phyloP scores from a whole-genome alignment of 2,329 filamentous ascomycete genomes.

The Nemania serpens region DNA sequence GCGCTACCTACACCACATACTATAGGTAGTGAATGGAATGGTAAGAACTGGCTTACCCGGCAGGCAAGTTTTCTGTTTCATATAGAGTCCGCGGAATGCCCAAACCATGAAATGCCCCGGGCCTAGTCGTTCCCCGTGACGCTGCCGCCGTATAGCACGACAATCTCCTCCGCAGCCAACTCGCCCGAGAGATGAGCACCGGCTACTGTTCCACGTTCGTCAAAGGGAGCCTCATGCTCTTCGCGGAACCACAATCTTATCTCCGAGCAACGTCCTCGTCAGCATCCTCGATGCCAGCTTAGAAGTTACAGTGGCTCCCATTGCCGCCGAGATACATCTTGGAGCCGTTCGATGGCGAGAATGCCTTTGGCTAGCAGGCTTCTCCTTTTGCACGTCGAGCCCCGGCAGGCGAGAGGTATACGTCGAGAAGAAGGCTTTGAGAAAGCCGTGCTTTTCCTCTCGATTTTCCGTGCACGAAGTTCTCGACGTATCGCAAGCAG shows the following conservation, averaged over 20 bases:
- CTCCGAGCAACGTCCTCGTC: constrained; percentile 56
- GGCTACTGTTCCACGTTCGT: constrained; percentile 46
- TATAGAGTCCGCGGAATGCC: too few relatives aligned
- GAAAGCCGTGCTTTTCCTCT: not conserved
- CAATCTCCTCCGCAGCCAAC: constrained; percentile 20
- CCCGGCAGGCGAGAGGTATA: constrained; percentile 50
- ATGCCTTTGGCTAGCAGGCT: constrained; percentile 59
- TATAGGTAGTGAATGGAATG: too few relatives aligned
- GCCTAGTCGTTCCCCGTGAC: not conserved
- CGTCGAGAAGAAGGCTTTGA: constrained; percentile 2
- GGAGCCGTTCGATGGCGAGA: constrained; percentile 67
- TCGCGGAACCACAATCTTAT: constrained; percentile 71
- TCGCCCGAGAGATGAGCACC: constrained; percentile 29
- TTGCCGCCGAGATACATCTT: too few relatives aligned
- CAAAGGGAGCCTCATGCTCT: constrained; percentile 65
- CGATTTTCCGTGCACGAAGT: constrained; percentile 25
- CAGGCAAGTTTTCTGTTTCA: not conserved
- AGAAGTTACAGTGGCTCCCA: constrained; percentile 74
- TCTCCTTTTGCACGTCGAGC: constrained; percentile 50
- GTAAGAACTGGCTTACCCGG: too few relatives aligned
- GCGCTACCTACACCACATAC: too few relatives aligned
- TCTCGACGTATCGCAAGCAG: constrained; percentile 32
- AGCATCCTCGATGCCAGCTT: constrained; percentile 58
- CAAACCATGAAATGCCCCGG: too few relatives aligned
- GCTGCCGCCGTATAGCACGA: constrained; percentile 7